These are phyloP conservation scores for Candida loeiensis DNA, from an alignment of 805 yeast species.

Conservation along the genomic window DNA sequence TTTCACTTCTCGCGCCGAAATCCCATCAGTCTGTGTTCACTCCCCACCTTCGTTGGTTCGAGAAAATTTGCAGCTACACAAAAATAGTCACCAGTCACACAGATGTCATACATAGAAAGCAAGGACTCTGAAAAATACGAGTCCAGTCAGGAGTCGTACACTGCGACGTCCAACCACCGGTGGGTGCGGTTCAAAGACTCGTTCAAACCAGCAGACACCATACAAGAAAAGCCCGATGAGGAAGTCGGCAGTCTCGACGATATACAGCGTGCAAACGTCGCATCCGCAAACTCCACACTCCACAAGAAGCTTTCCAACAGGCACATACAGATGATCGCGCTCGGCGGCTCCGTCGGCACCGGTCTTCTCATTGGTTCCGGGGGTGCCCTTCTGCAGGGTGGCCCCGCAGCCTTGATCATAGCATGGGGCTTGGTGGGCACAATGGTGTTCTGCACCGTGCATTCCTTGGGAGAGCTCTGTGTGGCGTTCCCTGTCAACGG, in stretches of 20 bases:
- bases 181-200: slow-evolving; percentile 28
- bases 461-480: slow-evolving; percentile 65
- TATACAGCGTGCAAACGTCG: slow-evolving; percentile 33
- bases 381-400: slow-evolving; percentile 35
- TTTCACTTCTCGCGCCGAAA: too few relatives aligned
- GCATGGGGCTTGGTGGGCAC: slow-evolving; percentile 57
- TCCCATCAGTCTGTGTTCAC: too few relatives aligned
- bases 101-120: background rate
- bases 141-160: slow-evolving; percentile 1
- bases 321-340: slow-evolving; percentile 27
- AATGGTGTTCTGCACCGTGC: slow-evolving; percentile 57
- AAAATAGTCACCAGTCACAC: background rate
- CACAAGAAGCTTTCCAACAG: slow-evolving; percentile 21
- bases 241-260: slow-evolving; percentile 18
- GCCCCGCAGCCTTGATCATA: slow-evolving; percentile 46
- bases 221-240: slow-evolving; percentile 2
- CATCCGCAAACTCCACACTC: slow-evolving; percentile 23
- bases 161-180: background rate
- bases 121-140: slow-evolving; percentile 4
- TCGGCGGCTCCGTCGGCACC: slow-evolving; percentile 29
- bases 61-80: slow-evolving; percentile 7
- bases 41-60: background rate
- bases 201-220: slow-evolving; percentile 25
- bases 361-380: slow-evolving; percentile 50
- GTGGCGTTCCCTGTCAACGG: slow-evolving; percentile 41